Evolutionary conservation across 2,329 filamentous ascomycete genomes (phyloP).

Genomic region (Zasmidium angulare): DNA sequence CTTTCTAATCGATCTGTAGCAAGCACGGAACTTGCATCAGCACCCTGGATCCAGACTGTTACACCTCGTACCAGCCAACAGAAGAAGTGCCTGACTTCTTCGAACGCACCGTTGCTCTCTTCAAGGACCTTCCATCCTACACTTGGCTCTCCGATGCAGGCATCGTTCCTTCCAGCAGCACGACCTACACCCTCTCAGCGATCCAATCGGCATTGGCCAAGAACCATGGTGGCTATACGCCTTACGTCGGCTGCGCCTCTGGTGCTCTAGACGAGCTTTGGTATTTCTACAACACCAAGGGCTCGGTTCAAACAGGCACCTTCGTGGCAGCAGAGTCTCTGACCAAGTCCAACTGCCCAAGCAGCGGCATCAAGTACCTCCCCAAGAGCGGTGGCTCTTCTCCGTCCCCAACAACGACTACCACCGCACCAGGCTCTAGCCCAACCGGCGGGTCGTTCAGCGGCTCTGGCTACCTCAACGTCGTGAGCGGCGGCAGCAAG

Average conservation of each 20-base stretch:
- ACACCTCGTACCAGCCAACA: slow-evolving; percentile 55
- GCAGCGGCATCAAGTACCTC: slow-evolving; percentile 62
- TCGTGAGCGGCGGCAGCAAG: slow-evolving; percentile 48
- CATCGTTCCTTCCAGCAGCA: slow-evolving; percentile 53
- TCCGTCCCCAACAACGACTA: slow-evolving; percentile 30
- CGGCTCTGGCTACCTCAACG: slow-evolving; percentile 62
- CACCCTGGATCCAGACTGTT: slow-evolving; percentile 66
- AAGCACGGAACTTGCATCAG: slow-evolving; percentile 74
- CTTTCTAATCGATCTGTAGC: slow-evolving; percentile 47
- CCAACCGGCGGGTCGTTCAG: slow-evolving; percentile 47
- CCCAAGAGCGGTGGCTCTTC: slow-evolving; percentile 51
- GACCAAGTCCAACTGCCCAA: slow-evolving; percentile 62
- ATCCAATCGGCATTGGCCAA: slow-evolving; percentile 60
- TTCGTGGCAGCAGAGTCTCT: slow-evolving; percentile 58
- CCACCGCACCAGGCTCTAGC: slow-evolving; percentile 30
- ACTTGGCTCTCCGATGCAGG: slow-evolving; percentile 61
- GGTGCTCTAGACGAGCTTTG: slow-evolving; percentile 55
- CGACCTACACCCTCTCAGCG: slow-evolving; percentile 59
- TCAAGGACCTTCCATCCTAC: slow-evolving; percentile 67
- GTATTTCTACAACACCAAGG: slow-evolving; percentile 64
- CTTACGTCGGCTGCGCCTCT: slow-evolving; percentile 59
- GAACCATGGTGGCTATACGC: slow-evolving; percentile 55
- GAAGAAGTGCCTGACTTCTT: slow-evolving; percentile 71
- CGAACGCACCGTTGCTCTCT: slow-evolving; percentile 63
- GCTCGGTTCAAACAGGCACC: slow-evolving; percentile 59